Base-by-base conservation (phyloP, 2,329 filamentous ascomycete genomes). In the Clarireedia paspali region DNA sequence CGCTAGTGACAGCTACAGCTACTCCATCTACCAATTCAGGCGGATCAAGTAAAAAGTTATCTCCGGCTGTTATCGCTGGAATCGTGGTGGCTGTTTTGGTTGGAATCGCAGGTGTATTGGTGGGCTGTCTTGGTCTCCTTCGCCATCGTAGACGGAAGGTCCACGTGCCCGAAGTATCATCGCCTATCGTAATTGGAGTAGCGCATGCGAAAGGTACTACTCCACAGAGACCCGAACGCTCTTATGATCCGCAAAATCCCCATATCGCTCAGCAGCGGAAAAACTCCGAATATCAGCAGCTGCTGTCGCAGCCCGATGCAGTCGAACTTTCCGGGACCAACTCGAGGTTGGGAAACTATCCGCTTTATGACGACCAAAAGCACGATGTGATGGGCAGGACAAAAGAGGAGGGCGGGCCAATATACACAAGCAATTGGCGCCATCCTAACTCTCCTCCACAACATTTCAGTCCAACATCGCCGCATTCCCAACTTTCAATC, bases 21-120 rank as follows among this genome's bases (percentile, higher is more conserved):
- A 60, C 67, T 6, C 63, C 77, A 46, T 62, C 63, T 17, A 42
- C 44, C 5, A 30, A 40, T 5, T 50, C 57, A 12, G 12, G 10
- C 6, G 34, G 15, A 0, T 44, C 62, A 5, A 51, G 47, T 9
- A 55, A 26, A 20, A 51, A 55, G 9, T 62, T 73, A 1, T 70
- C 71, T 3, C 68, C 64, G 0, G 75, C 74, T 9, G 74, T 61
- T 6, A 75, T 78, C 47, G 70, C 65, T 4, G 76, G 76, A 17
- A 75, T 78, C 44, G 72, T 70, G 6, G 64, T 76, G 12, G 75
- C 72, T 7, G 68, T 15, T 6, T 30, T 54, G 6, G 34, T 30
- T 36, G 38, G 14, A 5, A 50, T 50, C 15, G 15, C 40, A 14
- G 47, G 24, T 5, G 12, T 50, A 12, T 17, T 55, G 5, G 47